phyloP scores from a whole-genome alignment of 2,329 filamentous ascomycete species.

The Colletotrichum spinosum region DNA sequence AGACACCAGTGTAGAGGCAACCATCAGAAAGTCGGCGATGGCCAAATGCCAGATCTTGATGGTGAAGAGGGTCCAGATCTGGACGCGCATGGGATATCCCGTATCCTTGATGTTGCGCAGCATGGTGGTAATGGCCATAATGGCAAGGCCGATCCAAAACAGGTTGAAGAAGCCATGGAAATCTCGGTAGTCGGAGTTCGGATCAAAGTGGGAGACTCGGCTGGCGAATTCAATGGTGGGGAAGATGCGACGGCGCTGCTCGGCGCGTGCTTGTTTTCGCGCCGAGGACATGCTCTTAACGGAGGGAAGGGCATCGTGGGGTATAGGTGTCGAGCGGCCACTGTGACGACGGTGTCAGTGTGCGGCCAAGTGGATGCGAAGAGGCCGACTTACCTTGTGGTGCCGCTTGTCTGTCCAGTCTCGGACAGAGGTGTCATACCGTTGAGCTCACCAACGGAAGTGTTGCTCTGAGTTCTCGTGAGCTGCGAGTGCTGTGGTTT shows the following conservation, averaged over 20 bases:
- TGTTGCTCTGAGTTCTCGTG: constrained; percentile 34
- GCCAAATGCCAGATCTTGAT: constrained; percentile 90
- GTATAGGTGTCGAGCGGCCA: constrained; percentile 84
- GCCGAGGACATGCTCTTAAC: constrained; percentile 86
- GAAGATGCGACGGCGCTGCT: constrained; percentile 86
- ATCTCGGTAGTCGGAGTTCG: constrained; percentile 89
- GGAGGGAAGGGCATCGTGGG: constrained; percentile 93
- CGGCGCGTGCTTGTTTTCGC: constrained; percentile 83
- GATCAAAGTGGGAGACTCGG: constrained; percentile 95
- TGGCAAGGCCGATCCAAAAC: constrained; percentile 96
- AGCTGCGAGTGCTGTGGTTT: constrained; percentile 61
- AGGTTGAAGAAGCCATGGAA: constrained; percentile 98
- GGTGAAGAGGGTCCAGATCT: constrained; percentile 90
- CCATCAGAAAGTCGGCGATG: constrained; percentile 88
- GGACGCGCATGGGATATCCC: constrained; percentile 83
- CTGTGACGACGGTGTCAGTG: constrained; percentile 55
- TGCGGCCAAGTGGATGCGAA: background rate
- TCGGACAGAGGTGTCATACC: constrained; percentile 25
- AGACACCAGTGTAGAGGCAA: constrained; percentile 76
- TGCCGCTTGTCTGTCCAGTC: constrained; percentile 34
- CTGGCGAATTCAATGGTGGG: constrained; percentile 92
- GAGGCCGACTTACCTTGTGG: constrained; percentile 28
- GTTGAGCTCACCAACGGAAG: constrained; percentile 30
- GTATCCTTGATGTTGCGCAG: constrained; percentile 94
- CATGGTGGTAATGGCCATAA: constrained; percentile 97